Percentiles rank a stretch among this genome's conserved stretches.
Evolutionary conservation across 768 basidiomycete genomes (phyloP).

Genomic region (Lenzites betulinus): DNA sequence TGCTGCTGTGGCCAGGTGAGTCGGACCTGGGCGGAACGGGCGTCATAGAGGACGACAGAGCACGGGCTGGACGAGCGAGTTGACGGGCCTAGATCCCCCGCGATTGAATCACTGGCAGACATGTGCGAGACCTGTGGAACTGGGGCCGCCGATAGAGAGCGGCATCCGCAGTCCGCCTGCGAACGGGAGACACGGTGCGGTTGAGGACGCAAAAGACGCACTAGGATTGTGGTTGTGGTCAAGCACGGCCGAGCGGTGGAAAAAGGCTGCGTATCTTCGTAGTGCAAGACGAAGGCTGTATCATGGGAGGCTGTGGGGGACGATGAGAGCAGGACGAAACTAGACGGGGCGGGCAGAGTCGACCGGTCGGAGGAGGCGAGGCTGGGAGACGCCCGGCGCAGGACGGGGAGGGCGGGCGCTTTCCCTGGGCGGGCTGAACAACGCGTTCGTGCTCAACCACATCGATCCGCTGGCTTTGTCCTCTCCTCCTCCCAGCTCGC

Average conservation of each 20-base stretch:
- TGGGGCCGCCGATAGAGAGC: not conserved
- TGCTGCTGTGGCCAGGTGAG: not conserved
- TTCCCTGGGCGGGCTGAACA: constrained; percentile 4
- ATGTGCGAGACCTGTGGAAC: not conserved
- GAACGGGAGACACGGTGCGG: not conserved
- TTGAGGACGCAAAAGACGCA: not conserved
- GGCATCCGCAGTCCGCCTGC: constrained; percentile 6
- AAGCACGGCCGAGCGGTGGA: not conserved
- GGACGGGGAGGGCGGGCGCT: not conserved
- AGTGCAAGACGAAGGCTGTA: not conserved
- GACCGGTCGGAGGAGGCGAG: constrained; percentile 16
- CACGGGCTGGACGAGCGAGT: not conserved
- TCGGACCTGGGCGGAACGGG: not conserved
- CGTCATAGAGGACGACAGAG: not conserved
- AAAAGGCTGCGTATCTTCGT: not conserved
- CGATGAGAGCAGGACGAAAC: not conserved
- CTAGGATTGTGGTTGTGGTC: not conserved
- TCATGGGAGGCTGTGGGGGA: not conserved
- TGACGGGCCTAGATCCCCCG: not conserved
- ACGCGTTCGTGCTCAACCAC: constrained; percentile 18
- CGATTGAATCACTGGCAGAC: not conserved
- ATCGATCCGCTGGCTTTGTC: constrained; percentile 24
- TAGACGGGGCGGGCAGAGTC: not conserved
- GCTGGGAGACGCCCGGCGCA: constrained; percentile 8
- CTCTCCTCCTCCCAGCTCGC: constrained; percentile 25